phyloP scores from a whole-genome alignment of 495 filamentous ascomycete species.

The Endocarpon pusillum region DNA sequence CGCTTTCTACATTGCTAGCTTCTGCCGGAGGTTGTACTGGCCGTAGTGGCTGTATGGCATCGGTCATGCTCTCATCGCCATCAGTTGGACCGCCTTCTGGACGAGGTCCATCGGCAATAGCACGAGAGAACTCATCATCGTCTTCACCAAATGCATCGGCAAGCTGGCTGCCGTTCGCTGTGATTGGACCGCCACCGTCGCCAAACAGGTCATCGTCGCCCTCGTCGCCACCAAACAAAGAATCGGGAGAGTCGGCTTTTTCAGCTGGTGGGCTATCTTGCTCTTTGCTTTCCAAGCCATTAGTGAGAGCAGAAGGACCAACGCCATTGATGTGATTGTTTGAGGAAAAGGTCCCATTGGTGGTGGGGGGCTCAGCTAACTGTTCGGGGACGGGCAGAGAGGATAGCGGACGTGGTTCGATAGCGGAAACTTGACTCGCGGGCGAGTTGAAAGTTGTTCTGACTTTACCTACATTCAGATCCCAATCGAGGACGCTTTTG shows the following conservation, averaged over 20 bases:
- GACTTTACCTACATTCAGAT: slow-evolving; percentile 72
- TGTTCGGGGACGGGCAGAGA: slow-evolving; percentile 57
- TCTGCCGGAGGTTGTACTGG: slow-evolving; percentile 1
- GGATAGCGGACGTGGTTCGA: slow-evolving; percentile 71
- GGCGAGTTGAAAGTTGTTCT: slow-evolving; percentile 56
- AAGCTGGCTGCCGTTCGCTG: slow-evolving; percentile 36
- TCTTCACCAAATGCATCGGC: slow-evolving; percentile 51
- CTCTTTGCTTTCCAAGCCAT: slow-evolving; percentile 28
- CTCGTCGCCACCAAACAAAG: slow-evolving; percentile 34
- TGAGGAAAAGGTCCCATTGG: slow-evolving; percentile 51
- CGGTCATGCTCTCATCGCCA: slow-evolving; percentile 14
- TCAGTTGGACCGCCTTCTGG: slow-evolving; percentile 25
- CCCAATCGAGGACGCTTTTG: slow-evolving; percentile 86
- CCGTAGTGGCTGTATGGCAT: slow-evolving; percentile 10
- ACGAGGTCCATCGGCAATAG: slow-evolving; percentile 45
- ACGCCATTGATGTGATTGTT: slow-evolving; percentile 34
- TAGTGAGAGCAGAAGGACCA: slow-evolving; percentile 22
- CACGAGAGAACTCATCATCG: slow-evolving; percentile 71
- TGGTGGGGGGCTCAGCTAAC: slow-evolving; percentile 35
- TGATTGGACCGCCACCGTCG: slow-evolving; percentile 41
- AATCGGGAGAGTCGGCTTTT: slow-evolving; percentile 50
- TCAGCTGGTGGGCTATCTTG: slow-evolving; percentile 22
- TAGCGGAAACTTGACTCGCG: slow-evolving; percentile 69
- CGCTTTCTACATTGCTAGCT: neutral
- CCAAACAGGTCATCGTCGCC: slow-evolving; percentile 60